Evolutionary conservation across 2,329 filamentous ascomycete species (phyloP).

Genomic region (Cercospora citrullina): DNA sequence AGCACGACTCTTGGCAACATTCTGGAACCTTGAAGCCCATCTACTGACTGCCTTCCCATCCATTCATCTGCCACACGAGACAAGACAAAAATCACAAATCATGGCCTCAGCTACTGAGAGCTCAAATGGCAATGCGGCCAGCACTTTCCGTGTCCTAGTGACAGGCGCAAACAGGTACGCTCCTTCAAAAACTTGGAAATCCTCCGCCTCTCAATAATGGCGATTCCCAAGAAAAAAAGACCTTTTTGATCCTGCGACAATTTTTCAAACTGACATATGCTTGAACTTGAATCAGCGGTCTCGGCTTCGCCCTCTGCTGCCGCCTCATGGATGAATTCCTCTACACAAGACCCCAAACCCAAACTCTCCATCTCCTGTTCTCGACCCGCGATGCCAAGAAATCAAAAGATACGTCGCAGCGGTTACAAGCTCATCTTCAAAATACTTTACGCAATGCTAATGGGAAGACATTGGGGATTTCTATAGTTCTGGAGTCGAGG

Average conservation of each 20-base stretch:
- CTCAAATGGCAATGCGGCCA: not conserved
- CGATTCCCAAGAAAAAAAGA: no score
- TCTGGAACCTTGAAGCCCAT: not conserved
- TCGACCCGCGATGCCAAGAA: slow-evolving; percentile 78
- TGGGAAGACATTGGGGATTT: slow-evolving; percentile 40
- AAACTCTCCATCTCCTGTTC: slow-evolving; percentile 75
- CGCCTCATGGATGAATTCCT: slow-evolving; percentile 91
- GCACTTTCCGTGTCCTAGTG: slow-evolving; percentile 61
- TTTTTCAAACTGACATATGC: no score
- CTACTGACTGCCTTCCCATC: not conserved
- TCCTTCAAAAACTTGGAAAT: no score
- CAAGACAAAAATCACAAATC: not conserved
- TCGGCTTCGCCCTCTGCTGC: slow-evolving; percentile 80
- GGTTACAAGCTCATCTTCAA: slow-evolving; percentile 55
- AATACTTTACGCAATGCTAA: slow-evolving; percentile 43
- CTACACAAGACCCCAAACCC: slow-evolving; percentile 61
- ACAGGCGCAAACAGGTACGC: slow-evolving; percentile 82
- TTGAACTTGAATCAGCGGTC: slow-evolving; percentile 56
- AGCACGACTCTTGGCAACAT: not conserved
- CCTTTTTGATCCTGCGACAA: not conserved
- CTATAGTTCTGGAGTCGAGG: slow-evolving; percentile 43
- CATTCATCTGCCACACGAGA: not conserved
- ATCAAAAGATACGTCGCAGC: slow-evolving; percentile 67
- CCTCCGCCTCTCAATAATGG: no score
- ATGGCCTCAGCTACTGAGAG: not conserved